phyloP scores from a whole-genome alignment of 78 protist genomes.

The Protostelium mycophagum region DNA sequence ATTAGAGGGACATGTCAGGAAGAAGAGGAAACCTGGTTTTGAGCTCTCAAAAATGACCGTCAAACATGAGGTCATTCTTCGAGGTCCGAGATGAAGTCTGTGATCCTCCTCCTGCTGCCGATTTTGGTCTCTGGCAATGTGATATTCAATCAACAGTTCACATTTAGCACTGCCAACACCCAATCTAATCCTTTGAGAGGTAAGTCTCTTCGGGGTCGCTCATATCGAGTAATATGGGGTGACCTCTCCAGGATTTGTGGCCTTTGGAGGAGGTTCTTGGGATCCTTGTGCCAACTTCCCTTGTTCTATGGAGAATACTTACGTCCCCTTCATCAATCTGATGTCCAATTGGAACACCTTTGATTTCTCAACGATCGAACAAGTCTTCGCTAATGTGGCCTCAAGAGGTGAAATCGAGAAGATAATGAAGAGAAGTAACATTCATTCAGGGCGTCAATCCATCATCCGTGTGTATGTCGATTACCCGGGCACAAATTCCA shows the following conservation, averaged over 20 bases:
- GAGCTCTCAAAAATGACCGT: too few relatives aligned
- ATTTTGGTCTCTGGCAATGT: background rate
- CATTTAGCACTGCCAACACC: background rate
- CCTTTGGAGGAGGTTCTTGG: background rate
- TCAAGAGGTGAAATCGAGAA: background rate
- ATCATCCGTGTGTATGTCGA: background rate
- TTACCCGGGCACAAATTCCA: background rate
- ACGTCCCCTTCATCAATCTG: background rate
- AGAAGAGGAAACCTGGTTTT: too few relatives aligned
- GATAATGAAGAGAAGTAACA: background rate
- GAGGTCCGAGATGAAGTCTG: background rate
- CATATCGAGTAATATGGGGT: background rate
- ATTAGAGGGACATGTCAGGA: too few relatives aligned
- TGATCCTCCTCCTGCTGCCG: background rate
- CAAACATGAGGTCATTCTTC: too few relatives aligned
- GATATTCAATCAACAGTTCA: background rate
- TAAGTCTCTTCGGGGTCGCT: background rate
- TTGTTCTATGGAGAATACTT: background rate
- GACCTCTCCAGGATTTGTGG: background rate
- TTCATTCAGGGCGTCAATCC: background rate
- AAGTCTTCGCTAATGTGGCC: background rate
- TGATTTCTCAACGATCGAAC: background rate
- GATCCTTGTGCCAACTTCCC: background rate
- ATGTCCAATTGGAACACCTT: background rate
- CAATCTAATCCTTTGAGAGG: background rate